Conservation (phyloP, 768 basidiomycete genomes). For the Multifurca ochricompacta region DNA sequence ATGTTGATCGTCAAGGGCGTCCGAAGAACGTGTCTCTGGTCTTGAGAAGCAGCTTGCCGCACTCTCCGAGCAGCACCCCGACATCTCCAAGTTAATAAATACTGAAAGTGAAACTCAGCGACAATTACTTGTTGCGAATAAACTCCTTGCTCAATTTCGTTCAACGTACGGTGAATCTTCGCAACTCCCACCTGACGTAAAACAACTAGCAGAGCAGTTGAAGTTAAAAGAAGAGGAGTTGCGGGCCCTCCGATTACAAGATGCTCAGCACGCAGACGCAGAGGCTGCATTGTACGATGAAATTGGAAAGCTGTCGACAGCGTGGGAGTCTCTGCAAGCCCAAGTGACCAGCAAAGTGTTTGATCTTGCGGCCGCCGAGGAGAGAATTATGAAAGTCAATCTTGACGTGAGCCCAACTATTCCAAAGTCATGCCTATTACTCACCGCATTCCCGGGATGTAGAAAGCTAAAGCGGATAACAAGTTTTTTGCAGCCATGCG, state of each 20-base stretch:
- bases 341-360: conserved; percentile 82
- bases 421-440: background rate
- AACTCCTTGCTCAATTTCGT: conserved; percentile 54
- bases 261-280: conserved; percentile 57
- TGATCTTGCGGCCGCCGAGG: conserved; percentile 68
- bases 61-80: conserved; percentile 43
- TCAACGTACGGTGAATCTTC: conserved; percentile 49
- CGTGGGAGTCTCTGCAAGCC: conserved; percentile 79
- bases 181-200: conserved; percentile 41
- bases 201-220: conserved; percentile 46
- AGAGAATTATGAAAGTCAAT: conserved; percentile 52
- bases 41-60: conserved; percentile 43
- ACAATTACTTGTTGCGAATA: conserved; percentile 38
- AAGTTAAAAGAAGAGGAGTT: conserved; percentile 63
- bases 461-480: conserved; percentile 96
- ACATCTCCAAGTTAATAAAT: conserved; percentile 42
- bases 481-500: conserved; percentile 90
- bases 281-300: conserved; percentile 76
- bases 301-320: conserved; percentile 74
- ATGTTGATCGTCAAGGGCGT: conserved; percentile 33
- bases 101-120: conserved; percentile 44
- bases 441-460: conserved; percentile 11
- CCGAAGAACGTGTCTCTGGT: conserved; percentile 42
- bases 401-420: conserved; percentile 51
- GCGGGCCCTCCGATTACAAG: conserved; percentile 49